Percentiles rank a stretch among this genome's conserved stretches.
Evolutionary conservation across 768 basidiomycete species (phyloP).

Genomic region (Macrolepiota fuliginosa): DNA sequence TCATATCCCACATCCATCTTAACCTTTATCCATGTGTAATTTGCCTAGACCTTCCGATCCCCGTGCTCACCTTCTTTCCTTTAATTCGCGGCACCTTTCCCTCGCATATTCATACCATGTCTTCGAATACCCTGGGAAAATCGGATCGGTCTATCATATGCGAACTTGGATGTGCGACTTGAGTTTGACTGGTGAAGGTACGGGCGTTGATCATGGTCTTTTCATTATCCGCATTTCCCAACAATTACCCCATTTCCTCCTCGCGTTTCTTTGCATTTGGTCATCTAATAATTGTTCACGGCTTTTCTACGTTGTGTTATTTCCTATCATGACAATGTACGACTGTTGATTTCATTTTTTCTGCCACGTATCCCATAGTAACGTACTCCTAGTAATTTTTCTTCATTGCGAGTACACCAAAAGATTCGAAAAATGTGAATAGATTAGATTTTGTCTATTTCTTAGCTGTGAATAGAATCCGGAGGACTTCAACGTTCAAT

Average conservation of each 20-base stretch:
- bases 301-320: slow-evolving; percentile 8
- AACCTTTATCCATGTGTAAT: slow-evolving; percentile 6
- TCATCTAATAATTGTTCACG: slow-evolving; percentile 5
- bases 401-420: background rate
- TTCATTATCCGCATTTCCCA: background rate
- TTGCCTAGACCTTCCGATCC: slow-evolving; percentile 8
- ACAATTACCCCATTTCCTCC: background rate
- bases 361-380: background rate
- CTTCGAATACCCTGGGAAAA: slow-evolving; percentile 13
- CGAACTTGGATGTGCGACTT: slow-evolving; percentile 2
- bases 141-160: slow-evolving; percentile 11
- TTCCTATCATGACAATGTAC: slow-evolving; percentile 9
- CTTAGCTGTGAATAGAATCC: background rate
- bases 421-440: slow-evolving; percentile 4
- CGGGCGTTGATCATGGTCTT: background rate
- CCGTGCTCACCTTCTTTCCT: background rate
- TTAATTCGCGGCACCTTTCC: slow-evolving; percentile 3
- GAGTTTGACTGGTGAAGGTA: background rate
- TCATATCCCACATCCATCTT: slow-evolving; percentile 10
- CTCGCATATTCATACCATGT: slow-evolving; percentile 11
- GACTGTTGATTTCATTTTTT: slow-evolving; percentile 1
- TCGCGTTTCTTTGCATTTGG: background rate
- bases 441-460: slow-evolving; percentile 1
- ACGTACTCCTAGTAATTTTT: slow-evolving; percentile 8
- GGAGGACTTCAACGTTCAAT: background rate